Evolutionary conservation across 257 asterid genomes (phyloP), one percentile per base, ranked within the genome.

Genomic region (Rauvolfia tetraphylla): DNA sequence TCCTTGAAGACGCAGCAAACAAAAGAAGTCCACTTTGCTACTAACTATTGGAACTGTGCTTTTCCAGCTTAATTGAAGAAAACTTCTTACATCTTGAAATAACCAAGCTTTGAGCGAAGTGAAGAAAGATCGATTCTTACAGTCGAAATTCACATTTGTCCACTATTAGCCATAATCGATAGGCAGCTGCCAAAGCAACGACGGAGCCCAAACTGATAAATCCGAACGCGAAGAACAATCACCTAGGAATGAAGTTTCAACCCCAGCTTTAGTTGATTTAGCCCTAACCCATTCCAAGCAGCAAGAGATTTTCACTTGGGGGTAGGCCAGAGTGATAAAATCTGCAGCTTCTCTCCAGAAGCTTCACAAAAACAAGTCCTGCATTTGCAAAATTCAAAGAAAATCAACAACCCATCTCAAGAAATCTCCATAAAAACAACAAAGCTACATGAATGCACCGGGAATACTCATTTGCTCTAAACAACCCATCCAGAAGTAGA

Each of bases 131-230:
- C 18, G 71, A 72, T 53, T 78, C 79, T 75, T 76, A 38, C n/a
- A 69, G 27, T 42, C 42, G 62, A 61, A 36, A 31, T 42, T 70
- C 85, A 88, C 86, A 78, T 82, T 69, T 78, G 56, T 18, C 15
- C 5, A 49, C 51, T 41, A 75, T 88, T 84, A 89, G 87, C 92
- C 93, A 73, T 87, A 88, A 85, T 89, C 97, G 79, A 88, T 84
- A 9, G 93, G 95, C 67, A 89, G 75, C 78, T 80, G 79, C 91
- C 84, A 80, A 80, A 89, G 79, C 85, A 84, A 79, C 67, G 88
- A 87, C 14, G 70, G 83, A 70, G 66, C 77, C 85, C 85, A 79
- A 75, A 78, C 79, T 72, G 79, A 76, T 63, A 80, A 77, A 74
- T 70, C 70, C 62, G 79, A 79, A 77, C 82, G 81, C 36, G 77